Conservation (phyloP, 306 rosid genomes). For the Albizia julibrissin region DNA sequence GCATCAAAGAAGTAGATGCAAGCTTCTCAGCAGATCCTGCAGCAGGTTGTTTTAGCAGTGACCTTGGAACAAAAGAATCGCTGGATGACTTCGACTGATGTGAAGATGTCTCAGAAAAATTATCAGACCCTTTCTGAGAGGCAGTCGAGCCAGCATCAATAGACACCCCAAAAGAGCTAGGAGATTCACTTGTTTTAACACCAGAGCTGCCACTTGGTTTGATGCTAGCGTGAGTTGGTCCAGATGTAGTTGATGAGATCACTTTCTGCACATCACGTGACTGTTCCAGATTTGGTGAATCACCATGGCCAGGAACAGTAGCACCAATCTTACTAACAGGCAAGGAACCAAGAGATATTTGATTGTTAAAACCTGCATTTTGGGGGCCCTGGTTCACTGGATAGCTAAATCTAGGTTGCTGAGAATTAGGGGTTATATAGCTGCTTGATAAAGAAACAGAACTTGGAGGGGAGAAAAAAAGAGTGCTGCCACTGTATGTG, state of each 20-base stretch:
- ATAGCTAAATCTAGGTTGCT: constrained; percentile 60
- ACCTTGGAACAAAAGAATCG: constrained; percentile 39
- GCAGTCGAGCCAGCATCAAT: constrained; percentile 42
- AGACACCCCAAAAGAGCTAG: constrained; percentile 40
- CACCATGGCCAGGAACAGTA: constrained; percentile 44
- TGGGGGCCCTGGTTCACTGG: constrained; percentile 60
- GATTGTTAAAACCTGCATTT: constrained; percentile 46
- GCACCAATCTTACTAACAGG: constrained; percentile 53
- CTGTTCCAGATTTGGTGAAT: constrained; percentile 48
- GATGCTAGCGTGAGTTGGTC: constrained; percentile 49
- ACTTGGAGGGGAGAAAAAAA: constrained; percentile 44
- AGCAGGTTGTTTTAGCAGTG: constrained; percentile 39
- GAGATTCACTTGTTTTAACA: constrained; percentile 52
- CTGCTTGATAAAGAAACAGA: constrained; percentile 64
- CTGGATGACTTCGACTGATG: constrained; percentile 40
- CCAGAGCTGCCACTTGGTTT: constrained; percentile 51
- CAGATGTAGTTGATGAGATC: constrained; percentile 41
- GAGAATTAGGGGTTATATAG: constrained; percentile 67
- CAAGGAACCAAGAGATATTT: constrained; percentile 46
- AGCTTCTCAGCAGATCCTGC: constrained; percentile 42
- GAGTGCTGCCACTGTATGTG: constrained; percentile 47
- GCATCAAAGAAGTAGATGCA: constrained; percentile 31
- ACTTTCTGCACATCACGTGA: constrained; percentile 50
- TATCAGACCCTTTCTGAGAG: constrained; percentile 44
- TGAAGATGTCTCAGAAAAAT: constrained; percentile 31